Evolutionary conservation across 768 basidiomycete genomes (phyloP).

Genomic region (Suillus ampliporus): DNA sequence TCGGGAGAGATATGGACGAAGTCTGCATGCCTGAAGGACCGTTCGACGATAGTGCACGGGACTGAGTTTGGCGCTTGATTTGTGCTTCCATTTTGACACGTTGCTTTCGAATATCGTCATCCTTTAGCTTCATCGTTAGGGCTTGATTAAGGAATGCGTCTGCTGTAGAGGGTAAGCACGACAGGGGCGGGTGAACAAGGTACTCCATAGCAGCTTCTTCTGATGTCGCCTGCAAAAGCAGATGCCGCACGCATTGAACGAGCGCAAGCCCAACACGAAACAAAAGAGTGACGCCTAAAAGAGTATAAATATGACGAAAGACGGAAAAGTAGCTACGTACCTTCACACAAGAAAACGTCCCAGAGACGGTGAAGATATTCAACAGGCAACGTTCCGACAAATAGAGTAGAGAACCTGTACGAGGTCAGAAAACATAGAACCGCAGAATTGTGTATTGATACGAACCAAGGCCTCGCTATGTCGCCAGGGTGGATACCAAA

Average conservation of each 20-base stretch:
- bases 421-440: conserved; percentile 2
- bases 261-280: conserved; percentile 77
- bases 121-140: conserved; percentile 72
- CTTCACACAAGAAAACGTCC: conserved; percentile 85
- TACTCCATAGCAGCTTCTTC: conserved; percentile 53
- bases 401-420: conserved; percentile 73
- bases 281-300: conserved; percentile 72
- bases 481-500: conserved; percentile 61
- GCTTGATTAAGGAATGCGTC: conserved; percentile 69
- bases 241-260: conserved; percentile 61
- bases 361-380: conserved; percentile 76
- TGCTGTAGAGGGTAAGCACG: conserved; percentile 60
- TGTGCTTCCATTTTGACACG: conserved; percentile 78
- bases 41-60: conserved; percentile 33
- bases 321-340: conserved; percentile 42
- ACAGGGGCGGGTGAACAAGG: conserved; percentile 56
- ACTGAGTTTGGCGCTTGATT: conserved; percentile 61
- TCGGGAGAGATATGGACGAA: conserved; percentile 36
- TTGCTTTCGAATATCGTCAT: conserved; percentile 80
- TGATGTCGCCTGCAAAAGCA: conserved; percentile 55
- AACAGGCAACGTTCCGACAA: conserved; percentile 67
- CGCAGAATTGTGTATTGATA: conserved; percentile 9
- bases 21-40: conserved; percentile 34
- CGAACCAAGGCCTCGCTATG: conserved; percentile 71
- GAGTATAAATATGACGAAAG: not conserved